Base-by-base conservation (phyloP, 2,329 filamentous ascomycete genomes). In the Trichoderma sp. region DNA sequence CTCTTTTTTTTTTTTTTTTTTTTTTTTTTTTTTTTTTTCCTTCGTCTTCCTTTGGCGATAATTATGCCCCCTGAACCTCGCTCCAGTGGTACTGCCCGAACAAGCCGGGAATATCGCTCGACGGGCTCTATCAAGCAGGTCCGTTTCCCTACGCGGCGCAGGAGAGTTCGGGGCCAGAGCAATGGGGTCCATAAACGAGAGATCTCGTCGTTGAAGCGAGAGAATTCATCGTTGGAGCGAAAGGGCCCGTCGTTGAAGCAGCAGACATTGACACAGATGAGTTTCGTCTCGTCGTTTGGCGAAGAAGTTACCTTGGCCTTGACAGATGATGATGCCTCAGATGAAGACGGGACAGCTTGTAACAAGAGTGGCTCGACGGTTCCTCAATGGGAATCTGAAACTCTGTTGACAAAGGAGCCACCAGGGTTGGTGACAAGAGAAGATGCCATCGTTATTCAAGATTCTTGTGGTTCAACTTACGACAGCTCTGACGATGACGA, bases 191-290 rank as follows among this genome's bases (percentile, higher is more conserved):
- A 43, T 21, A 52, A 51, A 37, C 26, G 55, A 26, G 68, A 26
- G 18, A 8, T 5, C 26, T 30, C 58, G 18, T 46, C 37, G 8
- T 37, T 70, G 52, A 68, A 70, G 68, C 81, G 39, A 43, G 39
- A n/a, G 8, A n/a, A 18, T 4, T n/a, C 37, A 4, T 39, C 37
- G 37, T 39, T 5, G 21, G 37, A 49, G 49, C 26, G 37, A 30
- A 63, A 32, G 24, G 16, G 14, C 26, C 21, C 58, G n/a, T 46
- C 37, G 5, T 28, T 70, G 52, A 70, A 70, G 68, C 81, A 83
- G 73, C 79, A 81, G 73, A 83, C 81, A 1, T 71, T 83, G 26
- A 83, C 81, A 5, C 81, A 83, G 71, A 78, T 82, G 54, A 78
- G 79, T 58, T 81, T 78, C 74, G 78, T 79, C 21, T 79, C 75